A percentile compares a stretch with the other conserved stretches of the same genome.
Conservation (phyloP, 2,329 filamentous ascomycete species). For the Alternaria conjuncta region DNA sequence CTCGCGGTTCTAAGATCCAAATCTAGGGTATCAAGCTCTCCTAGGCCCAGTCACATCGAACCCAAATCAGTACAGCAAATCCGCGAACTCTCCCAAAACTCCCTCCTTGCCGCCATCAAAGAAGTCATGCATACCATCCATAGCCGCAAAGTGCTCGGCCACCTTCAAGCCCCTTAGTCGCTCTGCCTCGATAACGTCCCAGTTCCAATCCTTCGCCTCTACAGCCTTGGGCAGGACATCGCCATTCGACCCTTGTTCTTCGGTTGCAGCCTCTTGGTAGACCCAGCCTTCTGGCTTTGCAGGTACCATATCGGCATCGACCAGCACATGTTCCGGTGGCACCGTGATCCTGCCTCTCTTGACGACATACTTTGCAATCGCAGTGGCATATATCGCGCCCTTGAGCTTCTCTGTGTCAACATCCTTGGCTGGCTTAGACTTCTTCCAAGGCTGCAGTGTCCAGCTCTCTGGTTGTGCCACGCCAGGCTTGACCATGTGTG, state of each 20-base stretch:
- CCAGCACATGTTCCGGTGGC: slow-evolving; percentile 77
- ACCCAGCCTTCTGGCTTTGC: slow-evolving; percentile 67
- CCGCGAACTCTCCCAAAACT: slow-evolving; percentile 53
- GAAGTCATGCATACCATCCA: slow-evolving; percentile 62
- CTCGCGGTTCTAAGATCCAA: not conserved
- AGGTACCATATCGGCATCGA: slow-evolving; percentile 76
- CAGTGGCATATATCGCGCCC: slow-evolving; percentile 57
- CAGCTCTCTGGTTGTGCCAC: slow-evolving; percentile 51
- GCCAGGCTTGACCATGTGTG: slow-evolving; percentile 56
- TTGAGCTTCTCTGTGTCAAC: slow-evolving; percentile 45
- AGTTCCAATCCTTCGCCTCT: slow-evolving; percentile 59
- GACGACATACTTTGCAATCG: slow-evolving; percentile 58
- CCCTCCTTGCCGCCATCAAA: slow-evolving; percentile 54
- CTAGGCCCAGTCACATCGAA: not conserved
- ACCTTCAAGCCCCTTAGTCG: slow-evolving; percentile 61
- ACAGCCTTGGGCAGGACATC: slow-evolving; percentile 37
- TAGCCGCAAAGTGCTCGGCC: slow-evolving; percentile 60
- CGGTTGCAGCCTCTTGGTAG: slow-evolving; percentile 18
- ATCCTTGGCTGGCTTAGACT: slow-evolving; percentile 25
- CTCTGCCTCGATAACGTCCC: slow-evolving; percentile 66
- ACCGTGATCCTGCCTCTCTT: slow-evolving; percentile 74
- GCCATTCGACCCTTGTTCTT: slow-evolving; percentile 16
- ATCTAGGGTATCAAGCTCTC: slow-evolving; percentile 1
- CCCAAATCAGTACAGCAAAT: slow-evolving; percentile 36
- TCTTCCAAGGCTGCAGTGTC: slow-evolving; percentile 56